These are phyloP conservation scores for Chytriomyces confervae DNA, from an alignment of 192 early-diverging fungal species.

Conservation along the genomic window DNA sequence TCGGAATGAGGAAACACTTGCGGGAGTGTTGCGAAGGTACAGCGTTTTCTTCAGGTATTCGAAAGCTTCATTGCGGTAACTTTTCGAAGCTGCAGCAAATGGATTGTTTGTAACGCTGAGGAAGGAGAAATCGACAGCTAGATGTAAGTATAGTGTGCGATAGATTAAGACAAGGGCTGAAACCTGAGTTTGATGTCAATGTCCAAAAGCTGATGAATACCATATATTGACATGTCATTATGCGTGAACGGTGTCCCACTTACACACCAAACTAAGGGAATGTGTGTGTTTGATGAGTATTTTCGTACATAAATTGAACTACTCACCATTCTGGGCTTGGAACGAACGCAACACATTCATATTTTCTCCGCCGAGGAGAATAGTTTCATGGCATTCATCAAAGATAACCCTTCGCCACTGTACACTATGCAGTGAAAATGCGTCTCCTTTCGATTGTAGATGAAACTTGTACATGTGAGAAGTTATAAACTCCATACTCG, in stretches of 20 bases:
- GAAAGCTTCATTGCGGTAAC: constrained; percentile 30
- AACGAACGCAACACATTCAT: constrained; percentile 19
- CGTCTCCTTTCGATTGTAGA: not conserved
- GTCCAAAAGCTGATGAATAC: constrained; percentile 29
- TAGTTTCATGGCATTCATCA: constrained; percentile 36
- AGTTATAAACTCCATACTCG: constrained; percentile 12
- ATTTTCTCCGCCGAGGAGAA: constrained; percentile 23
- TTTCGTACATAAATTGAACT: not conserved
- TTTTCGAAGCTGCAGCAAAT: not conserved
- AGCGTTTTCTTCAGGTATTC: constrained; percentile 20
- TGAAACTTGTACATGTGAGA: constrained; percentile 8
- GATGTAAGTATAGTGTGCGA: not conserved
- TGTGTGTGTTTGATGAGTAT: not conserved
- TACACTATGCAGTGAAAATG: constrained; percentile 7
- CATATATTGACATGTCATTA: constrained; percentile 17
- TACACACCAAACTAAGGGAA: constrained; percentile 19
- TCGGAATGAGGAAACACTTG: constrained; percentile 15
- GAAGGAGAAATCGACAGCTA: not conserved
- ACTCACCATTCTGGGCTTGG: not conserved
- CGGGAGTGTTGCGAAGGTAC: constrained; percentile 29
- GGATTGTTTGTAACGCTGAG: constrained; percentile 25
- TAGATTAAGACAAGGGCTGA: not conserved
- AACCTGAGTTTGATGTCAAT: constrained; percentile 26
- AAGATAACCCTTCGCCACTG: constrained; percentile 24
- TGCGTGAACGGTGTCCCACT: constrained; percentile 32